Evolutionary conservation across 179 eudicot species (phyloP).

Genomic region (Actinidia chinensis): DNA sequence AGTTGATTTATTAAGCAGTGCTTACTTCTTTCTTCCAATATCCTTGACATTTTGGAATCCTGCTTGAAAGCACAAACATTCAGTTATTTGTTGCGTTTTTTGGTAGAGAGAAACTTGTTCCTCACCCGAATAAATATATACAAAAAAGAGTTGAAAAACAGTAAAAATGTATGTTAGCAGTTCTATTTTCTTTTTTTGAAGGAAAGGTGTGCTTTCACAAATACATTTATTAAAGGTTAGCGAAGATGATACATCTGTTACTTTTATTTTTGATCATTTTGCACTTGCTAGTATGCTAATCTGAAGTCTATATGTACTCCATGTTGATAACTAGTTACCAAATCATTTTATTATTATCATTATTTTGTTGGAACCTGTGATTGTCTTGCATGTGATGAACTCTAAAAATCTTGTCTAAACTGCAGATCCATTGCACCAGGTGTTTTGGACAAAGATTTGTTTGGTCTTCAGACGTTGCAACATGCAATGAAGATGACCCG

Average conservation of each 20-base stretch:
- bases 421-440: slow-evolving; percentile 87
- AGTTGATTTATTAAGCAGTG: not conserved
- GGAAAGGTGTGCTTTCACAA: no score
- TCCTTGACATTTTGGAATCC: not conserved
- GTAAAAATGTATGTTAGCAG: no score
- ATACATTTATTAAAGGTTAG: no score
- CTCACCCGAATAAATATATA: not conserved
- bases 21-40: not conserved
- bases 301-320: not conserved
- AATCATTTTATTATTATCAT: not conserved
- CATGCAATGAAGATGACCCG: slow-evolving; percentile 91
- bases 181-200: no score
- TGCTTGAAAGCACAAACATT: not conserved
- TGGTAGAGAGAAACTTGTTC: not conserved
- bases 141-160: not conserved
- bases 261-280: not conserved
- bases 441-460: slow-evolving; percentile 62
- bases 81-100: not conserved
- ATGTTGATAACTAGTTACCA: not conserved
- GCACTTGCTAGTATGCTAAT: not conserved
- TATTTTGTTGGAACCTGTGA: not conserved
- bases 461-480: slow-evolving; percentile 75
- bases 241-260: no score
- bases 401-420: not conserved
- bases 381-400: slow-evolving; percentile 7